Conservation (phyloP, 495 filamentous ascomycete genomes). For the Penicillium crystallinum region DNA sequence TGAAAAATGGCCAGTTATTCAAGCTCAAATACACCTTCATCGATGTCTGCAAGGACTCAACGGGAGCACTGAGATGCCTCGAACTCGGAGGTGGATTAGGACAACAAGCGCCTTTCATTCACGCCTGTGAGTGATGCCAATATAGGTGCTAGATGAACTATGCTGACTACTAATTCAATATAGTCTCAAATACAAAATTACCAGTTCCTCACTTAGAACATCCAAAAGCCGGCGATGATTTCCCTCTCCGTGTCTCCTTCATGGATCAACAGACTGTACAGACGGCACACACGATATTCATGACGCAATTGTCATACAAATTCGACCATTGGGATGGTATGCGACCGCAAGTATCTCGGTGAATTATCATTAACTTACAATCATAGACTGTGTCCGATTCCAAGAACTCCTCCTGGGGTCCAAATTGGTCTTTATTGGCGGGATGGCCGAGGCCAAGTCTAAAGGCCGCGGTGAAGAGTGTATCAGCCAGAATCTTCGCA, state of each 20-base stretch:
- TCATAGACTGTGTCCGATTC: slow-evolving; percentile 37
- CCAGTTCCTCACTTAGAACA: slow-evolving; percentile 45
- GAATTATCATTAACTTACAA: not conserved
- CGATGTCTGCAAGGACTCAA: slow-evolving; percentile 39
- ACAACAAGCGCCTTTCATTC: slow-evolving; percentile 38
- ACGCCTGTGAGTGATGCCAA: slow-evolving; percentile 32
- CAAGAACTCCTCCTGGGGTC: slow-evolving; percentile 42
- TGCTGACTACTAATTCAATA: not conserved
- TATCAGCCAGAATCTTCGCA: slow-evolving; percentile 45
- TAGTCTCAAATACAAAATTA: slow-evolving; percentile 38
- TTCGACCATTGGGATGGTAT: slow-evolving; percentile 43
- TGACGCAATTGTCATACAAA: slow-evolving; percentile 41
- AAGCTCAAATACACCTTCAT: slow-evolving; percentile 41
- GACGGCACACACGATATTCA: slow-evolving; percentile 36
- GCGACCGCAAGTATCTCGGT: slow-evolving; percentile 1
- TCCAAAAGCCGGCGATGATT: slow-evolving; percentile 33
- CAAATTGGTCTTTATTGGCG: slow-evolving; percentile 38
- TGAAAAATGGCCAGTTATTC: slow-evolving; percentile 36
- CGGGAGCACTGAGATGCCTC: slow-evolving; percentile 34
- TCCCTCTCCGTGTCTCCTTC: slow-evolving; percentile 38
- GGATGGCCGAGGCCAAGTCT: slow-evolving; percentile 44
- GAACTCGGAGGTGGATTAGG: slow-evolving; percentile 38
- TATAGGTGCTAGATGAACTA: not conserved
- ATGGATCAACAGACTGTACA: slow-evolving; percentile 45
- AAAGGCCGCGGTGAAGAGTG: slow-evolving; percentile 47